phyloP scores from a whole-genome alignment of 2,329 filamentous ascomycete genomes.

The Colletotrichum acutatum region DNA sequence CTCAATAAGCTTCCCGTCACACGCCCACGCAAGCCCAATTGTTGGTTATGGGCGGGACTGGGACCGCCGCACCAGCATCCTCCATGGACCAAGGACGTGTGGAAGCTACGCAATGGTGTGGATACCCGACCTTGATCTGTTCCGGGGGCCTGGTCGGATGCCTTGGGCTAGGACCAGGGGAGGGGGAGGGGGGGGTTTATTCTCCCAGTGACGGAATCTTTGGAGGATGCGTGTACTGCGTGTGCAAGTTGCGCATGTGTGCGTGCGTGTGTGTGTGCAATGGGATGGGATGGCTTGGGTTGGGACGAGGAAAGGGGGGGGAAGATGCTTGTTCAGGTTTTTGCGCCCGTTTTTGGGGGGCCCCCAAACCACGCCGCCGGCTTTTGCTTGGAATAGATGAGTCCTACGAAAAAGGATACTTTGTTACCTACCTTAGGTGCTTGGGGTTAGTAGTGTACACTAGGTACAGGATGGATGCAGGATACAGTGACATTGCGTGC shows the following conservation, averaged over 20 bases:
- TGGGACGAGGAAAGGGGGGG: background rate
- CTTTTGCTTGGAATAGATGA: background rate
- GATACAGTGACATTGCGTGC: conserved; percentile 20
- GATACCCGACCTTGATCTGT: background rate
- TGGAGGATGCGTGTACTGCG: background rate
- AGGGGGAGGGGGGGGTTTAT: background rate
- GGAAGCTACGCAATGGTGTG: background rate
- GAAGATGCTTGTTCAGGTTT: conserved; percentile 16
- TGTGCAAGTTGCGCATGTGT: background rate
- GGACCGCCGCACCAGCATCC: background rate
- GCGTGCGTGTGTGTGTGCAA: too few relatives aligned
- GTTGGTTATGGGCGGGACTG: background rate
- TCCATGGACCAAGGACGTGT: too few relatives aligned
- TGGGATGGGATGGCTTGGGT: background rate
- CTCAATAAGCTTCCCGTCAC: background rate
- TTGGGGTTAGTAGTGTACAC: too few relatives aligned
- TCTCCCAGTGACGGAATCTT: background rate
- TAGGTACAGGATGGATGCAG: background rate
- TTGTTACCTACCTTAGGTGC: too few relatives aligned
- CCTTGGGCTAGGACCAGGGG: background rate
- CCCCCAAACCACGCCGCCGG: conserved; percentile 1
- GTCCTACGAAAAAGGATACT: background rate
- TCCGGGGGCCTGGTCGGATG: background rate
- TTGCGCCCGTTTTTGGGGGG: conserved; percentile 18
- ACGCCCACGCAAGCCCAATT: background rate